Percentiles rank a stretch among this genome's conserved stretches.
Conservation (phyloP, 2,329 filamentous ascomycete genomes). For the Claviceps spartinae region DNA sequence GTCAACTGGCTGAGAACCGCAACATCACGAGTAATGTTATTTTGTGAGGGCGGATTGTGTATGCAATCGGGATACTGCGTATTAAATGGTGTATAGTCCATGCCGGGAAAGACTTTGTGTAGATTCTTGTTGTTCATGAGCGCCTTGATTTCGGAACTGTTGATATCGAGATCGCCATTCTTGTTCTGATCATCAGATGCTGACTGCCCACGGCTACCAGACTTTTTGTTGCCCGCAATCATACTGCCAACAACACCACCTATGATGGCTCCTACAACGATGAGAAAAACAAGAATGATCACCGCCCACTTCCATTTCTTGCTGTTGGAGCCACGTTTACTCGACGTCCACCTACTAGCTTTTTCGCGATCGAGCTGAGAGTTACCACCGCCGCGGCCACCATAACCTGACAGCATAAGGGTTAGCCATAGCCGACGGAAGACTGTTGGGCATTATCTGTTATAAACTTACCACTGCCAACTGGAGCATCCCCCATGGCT, state of each 20-base stretch:
- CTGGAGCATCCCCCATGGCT: constrained; percentile 14
- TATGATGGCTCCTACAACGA: constrained; percentile 58
- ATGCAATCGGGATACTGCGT: constrained; percentile 80
- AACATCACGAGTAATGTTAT: constrained; percentile 85
- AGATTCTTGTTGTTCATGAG: constrained; percentile 69
- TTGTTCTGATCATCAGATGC: constrained; percentile 44
- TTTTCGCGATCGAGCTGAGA: constrained; percentile 9
- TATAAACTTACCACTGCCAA: constrained; percentile 13
- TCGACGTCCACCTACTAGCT: constrained; percentile 6
- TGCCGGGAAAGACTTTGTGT: constrained; percentile 87
- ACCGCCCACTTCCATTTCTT: constrained; percentile 61
- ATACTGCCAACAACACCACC: constrained; percentile 64
- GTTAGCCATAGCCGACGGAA: not conserved
- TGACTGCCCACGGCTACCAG: constrained; percentile 23
- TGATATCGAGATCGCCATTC: constrained; percentile 58
- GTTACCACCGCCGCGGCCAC: not conserved
- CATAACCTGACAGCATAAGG: not conserved
- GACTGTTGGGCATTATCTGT: not conserved
- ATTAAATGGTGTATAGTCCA: constrained; percentile 90
- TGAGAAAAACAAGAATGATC: constrained; percentile 44
- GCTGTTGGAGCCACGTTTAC: constrained; percentile 37
- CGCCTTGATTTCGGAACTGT: constrained; percentile 67
- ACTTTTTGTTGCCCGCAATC: constrained; percentile 38
- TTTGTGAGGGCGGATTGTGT: constrained; percentile 67
- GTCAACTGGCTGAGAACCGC: constrained; percentile 84